Conservation (phyloP, 1,284 basidiomycete genomes). For the Rhodofomes roseus region DNA sequence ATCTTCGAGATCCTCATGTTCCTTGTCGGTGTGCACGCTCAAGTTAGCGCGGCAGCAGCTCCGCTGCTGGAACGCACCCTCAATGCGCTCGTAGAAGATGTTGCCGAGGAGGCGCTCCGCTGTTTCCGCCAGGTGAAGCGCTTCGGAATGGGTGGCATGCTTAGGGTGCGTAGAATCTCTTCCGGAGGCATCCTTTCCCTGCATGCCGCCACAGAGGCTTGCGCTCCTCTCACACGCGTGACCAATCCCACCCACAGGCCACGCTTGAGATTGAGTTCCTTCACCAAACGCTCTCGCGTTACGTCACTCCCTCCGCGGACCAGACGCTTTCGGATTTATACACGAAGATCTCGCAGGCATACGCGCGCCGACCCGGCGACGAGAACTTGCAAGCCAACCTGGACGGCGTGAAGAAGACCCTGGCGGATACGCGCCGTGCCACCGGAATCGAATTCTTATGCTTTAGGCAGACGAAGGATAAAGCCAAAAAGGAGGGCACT, state of each 20-base stretch:
- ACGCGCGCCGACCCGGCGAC: conserved; percentile 75
- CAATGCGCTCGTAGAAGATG: conserved; percentile 76
- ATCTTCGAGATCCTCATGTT: conserved; percentile 88
- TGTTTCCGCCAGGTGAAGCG: conserved; percentile 84
- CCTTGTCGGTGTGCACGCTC: conserved; percentile 90
- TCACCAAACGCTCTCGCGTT: conserved; percentile 90
- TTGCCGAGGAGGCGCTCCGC: conserved; percentile 78
- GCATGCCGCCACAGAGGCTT: not conserved
- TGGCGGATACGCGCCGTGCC: conserved; percentile 83
- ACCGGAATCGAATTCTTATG: conserved; percentile 96
- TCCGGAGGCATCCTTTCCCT: conserved; percentile 2
- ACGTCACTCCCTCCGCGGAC: conserved; percentile 80
- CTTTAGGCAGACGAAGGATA: conserved; percentile 66
- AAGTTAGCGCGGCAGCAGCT: conserved; percentile 79
- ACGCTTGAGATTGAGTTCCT: conserved; percentile 99
- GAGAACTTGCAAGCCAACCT: conserved; percentile 85
- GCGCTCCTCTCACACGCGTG: not conserved
- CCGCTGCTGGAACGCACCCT: conserved; percentile 81
- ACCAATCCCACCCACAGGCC: conserved; percentile 50
- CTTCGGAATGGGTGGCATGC: conserved; percentile 98
- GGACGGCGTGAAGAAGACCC: conserved; percentile 87
- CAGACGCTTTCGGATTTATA: conserved; percentile 88
- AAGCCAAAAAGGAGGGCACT: conserved; percentile 23
- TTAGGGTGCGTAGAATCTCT: conserved; percentile 60
- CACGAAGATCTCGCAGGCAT: conserved; percentile 91